Percentiles rank a stretch among this genome's conserved stretches.
Evolutionary conservation across 108 stramenopile species (phyloP).

Genomic region (Cyclotella cryptica): DNA sequence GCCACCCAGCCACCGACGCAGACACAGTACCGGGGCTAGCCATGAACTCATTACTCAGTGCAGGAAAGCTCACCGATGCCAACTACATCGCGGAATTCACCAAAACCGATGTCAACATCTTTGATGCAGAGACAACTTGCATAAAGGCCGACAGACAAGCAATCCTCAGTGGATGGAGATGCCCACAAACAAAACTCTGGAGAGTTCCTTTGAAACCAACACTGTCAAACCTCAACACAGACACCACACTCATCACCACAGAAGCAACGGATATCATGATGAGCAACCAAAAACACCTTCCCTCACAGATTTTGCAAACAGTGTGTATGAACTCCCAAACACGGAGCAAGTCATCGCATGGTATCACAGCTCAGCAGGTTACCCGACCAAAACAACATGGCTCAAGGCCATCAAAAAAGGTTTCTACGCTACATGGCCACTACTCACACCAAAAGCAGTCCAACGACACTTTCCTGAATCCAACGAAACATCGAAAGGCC

Average conservation of each 20-base stretch:
- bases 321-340: conserved; percentile 12
- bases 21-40: too few species aligned
- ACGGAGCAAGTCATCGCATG: conserved; percentile 10
- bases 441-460: not conserved
- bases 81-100: conserved; percentile 14
- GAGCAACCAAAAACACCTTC: not conserved
- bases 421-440: conserved; percentile 23
- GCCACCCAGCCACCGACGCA: too few species aligned
- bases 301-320: not conserved
- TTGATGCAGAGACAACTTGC: conserved; percentile 12
- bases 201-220: not conserved
- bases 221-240: not conserved
- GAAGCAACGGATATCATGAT: conserved; percentile 7
- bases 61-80: conserved; percentile 13
- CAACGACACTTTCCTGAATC: conserved; percentile 6
- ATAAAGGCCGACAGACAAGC: not conserved
- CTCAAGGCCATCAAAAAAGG: conserved; percentile 13
- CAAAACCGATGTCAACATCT: not conserved
- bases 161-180: conserved; percentile 3
- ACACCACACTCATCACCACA: not conserved
- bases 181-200: conserved; percentile 7
- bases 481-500: conserved; percentile 1
- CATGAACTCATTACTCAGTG: conserved; percentile 14
- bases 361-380: conserved; percentile 24
- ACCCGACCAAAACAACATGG: conserved; percentile 22